Evolutionary conservation across 192 early-diverging fungal species (phyloP).

Genomic region (Funneliformis geosporum): DNA sequence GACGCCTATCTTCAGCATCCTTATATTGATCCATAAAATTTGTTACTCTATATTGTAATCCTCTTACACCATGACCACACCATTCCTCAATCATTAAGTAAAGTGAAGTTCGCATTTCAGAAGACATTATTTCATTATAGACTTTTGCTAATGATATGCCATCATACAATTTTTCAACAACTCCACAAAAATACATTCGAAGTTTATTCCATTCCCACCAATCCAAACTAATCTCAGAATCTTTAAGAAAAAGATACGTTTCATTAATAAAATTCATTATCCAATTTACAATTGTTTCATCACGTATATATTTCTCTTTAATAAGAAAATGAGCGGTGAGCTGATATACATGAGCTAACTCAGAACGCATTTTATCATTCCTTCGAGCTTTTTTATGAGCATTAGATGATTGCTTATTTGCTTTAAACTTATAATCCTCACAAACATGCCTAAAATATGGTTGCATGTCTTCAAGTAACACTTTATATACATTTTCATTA

Average conservation of each 20-base stretch:
- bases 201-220: slow-evolving; percentile 91
- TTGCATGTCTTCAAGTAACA: slow-evolving; percentile 68
- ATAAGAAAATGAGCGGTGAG: slow-evolving; percentile 68
- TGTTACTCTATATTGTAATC: slow-evolving; percentile 57
- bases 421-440: slow-evolving; percentile 63
- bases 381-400: slow-evolving; percentile 61
- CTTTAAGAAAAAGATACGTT: slow-evolving; percentile 73
- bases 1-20: slow-evolving; percentile 69
- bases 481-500: slow-evolving; percentile 64
- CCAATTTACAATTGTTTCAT: slow-evolving; percentile 61
- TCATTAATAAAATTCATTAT: slow-evolving; percentile 79
- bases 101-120: slow-evolving; percentile 72
- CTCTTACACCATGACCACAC: slow-evolving; percentile 81
- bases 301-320: slow-evolving; percentile 55
- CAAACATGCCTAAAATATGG: slow-evolving; percentile 55
- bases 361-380: slow-evolving; percentile 69
- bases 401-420: slow-evolving; percentile 49
- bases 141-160: slow-evolving; percentile 54
- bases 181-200: slow-evolving; percentile 85
- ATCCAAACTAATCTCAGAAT: slow-evolving; percentile 74
- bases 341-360: slow-evolving; percentile 71
- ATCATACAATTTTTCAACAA: slow-evolving; percentile 85
- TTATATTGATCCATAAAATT: slow-evolving; percentile 73
- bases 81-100: slow-evolving; percentile 91
- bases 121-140: slow-evolving; percentile 61